Percentiles rank a stretch among this genome's conserved stretches.
Evolutionary conservation across 441 rosid genomes (phyloP).

Genomic region (Eruca vesicaria): DNA sequence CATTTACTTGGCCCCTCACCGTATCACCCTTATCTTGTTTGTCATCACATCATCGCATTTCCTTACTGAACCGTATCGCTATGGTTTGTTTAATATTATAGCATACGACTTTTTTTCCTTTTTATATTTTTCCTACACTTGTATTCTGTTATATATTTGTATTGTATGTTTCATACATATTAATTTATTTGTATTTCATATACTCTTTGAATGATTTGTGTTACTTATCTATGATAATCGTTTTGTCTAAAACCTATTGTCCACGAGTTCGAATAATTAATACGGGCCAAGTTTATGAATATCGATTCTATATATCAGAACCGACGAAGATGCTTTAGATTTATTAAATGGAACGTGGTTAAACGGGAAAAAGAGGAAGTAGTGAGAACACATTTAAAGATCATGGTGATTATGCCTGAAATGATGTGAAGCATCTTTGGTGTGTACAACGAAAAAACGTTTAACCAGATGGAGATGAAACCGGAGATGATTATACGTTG

Average conservation of each 20-base stretch:
- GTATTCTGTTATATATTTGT: neutral
- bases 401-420: conserved; percentile 55
- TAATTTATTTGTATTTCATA: neutral
- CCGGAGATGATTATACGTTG: conserved; percentile 56
- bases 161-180: neutral
- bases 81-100: neutral
- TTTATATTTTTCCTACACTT: neutral
- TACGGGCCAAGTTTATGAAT: neutral
- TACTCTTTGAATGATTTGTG: neutral
- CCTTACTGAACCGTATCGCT: neutral
- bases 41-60: neutral
- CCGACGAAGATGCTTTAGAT: neutral
- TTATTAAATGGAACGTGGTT: neutral
- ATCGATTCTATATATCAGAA: neutral
- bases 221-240: neutral
- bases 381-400: conserved; percentile 49
- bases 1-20: neutral
- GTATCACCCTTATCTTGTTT: neutral
- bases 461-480: conserved; percentile 53
- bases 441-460: conserved; percentile 57
- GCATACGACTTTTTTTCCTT: neutral
- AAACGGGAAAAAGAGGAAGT: neutral
- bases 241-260: neutral
- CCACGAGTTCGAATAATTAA: neutral
- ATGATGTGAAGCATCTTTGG: conserved; percentile 56